These are phyloP conservation scores for Tylopilus sp. DNA, from an alignment of 768 basidiomycete genomes.

Conservation along the genomic window DNA sequence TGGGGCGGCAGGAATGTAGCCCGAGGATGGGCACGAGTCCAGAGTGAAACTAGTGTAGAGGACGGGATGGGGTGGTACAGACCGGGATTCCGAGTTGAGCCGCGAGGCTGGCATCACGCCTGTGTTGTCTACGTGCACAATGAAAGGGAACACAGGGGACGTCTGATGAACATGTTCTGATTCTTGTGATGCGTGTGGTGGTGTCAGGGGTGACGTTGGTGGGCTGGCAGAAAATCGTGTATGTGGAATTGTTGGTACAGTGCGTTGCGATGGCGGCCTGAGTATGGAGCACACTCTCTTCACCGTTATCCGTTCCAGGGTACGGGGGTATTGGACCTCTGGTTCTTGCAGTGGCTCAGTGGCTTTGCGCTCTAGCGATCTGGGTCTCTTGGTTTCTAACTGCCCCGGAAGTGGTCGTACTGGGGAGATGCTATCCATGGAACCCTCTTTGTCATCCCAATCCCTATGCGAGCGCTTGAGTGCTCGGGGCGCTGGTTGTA, in stretches of 20 bases:
- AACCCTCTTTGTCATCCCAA: conserved; percentile 29
- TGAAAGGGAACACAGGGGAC: conserved; percentile 36
- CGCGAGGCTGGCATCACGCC: conserved; percentile 37
- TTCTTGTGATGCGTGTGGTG: conserved; percentile 39
- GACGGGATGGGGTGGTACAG: conserved; percentile 27
- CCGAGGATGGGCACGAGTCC: conserved; percentile 16
- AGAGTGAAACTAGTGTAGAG: conserved; percentile 39
- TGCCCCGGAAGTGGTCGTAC: conserved; percentile 7
- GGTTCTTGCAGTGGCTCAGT: conserved; percentile 35
- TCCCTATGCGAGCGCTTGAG: conserved; percentile 39
- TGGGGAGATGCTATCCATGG: conserved; percentile 1
- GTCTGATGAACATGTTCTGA: conserved; percentile 47
- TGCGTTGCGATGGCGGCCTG: conserved; percentile 2
- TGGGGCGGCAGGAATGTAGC: conserved; percentile 3
- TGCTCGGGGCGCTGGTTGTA: conserved; percentile 40
- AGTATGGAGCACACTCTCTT: conserved; percentile 15
- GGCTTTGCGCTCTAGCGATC: conserved; percentile 28
- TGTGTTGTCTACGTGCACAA: conserved; percentile 30
- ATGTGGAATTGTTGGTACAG: conserved; percentile 5
- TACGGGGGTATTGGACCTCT: conserved; percentile 12
- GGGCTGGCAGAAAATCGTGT: conserved; percentile 17
- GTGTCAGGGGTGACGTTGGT: conserved; percentile 30
- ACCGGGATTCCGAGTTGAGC: conserved; percentile 33
- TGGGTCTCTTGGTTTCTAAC: conserved; percentile 21
- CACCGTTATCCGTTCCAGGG: conserved; percentile 18